phyloP scores from a whole-genome alignment of 352 stramenopile genomes.

The Pythium rishiriense region DNA sequence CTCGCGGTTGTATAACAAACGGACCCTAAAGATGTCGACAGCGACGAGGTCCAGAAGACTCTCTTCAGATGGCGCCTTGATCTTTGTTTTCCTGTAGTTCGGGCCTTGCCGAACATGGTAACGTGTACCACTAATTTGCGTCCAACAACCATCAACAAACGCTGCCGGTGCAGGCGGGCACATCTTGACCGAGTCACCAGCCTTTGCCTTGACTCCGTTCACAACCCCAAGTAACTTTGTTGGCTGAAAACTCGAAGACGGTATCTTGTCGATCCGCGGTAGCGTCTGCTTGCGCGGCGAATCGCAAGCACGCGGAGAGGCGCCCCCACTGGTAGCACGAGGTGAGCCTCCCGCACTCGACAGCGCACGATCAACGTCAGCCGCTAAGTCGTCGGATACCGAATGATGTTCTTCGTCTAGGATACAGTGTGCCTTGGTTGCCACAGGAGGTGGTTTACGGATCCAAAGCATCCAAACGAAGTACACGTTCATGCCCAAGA shows the following conservation, averaged over 20 bases:
- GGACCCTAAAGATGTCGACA: slow-evolving; percentile 74
- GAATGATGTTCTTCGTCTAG: neutral
- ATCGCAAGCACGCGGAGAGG: neutral
- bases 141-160: slow-evolving; percentile 53
- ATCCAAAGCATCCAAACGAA: slow-evolving; percentile 26
- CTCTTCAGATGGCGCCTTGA: slow-evolving; percentile 58
- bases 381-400: neutral
- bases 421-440: neutral
- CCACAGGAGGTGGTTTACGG: neutral
- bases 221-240: slow-evolving; percentile 17
- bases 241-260: slow-evolving; percentile 14
- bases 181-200: slow-evolving; percentile 57
- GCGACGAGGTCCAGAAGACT: slow-evolving; percentile 63
- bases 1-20: neutral
- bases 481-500: slow-evolving; percentile 13
- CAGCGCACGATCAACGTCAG: neutral
- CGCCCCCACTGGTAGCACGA: neutral
- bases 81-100: slow-evolving; percentile 77
- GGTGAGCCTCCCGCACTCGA: slow-evolving; percentile 1
- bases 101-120: slow-evolving; percentile 86
- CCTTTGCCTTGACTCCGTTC: slow-evolving; percentile 41
- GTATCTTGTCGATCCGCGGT: slow-evolving; percentile 21
- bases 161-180: slow-evolving; percentile 39
- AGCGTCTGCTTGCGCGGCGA: slow-evolving; percentile 23
- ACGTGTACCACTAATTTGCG: slow-evolving; percentile 59